Evolutionary conservation across 129 eudicot species (phyloP).

Genomic region (Flaveria sonorensis): DNA sequence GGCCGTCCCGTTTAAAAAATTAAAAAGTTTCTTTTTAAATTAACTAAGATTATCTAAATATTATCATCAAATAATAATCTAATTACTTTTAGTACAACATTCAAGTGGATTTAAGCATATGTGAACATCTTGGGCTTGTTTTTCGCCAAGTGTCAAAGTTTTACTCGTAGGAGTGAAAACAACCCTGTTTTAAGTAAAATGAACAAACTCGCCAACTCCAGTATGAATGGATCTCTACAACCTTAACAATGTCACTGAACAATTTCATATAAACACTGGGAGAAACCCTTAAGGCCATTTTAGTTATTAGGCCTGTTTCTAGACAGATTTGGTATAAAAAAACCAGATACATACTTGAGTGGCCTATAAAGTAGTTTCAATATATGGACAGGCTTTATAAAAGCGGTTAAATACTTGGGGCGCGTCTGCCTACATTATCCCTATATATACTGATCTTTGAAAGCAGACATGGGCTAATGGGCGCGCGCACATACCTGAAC

Average conservation of each 20-base stretch:
- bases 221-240: background rate
- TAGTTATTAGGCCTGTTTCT: background rate
- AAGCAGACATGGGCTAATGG: background rate
- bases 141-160: background rate
- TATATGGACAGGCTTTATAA: background rate
- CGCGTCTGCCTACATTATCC: background rate
- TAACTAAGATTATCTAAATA: background rate
- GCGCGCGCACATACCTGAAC: conserved; percentile 58
- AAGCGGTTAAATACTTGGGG: background rate
- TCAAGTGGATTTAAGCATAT: background rate
- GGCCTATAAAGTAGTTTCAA: background rate
- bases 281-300: background rate
- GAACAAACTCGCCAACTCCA: background rate
- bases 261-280: too few species aligned
- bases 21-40: background rate
- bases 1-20: background rate
- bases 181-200: background rate
- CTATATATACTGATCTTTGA: background rate
- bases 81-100: background rate
- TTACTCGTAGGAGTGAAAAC: conserved; percentile 1
- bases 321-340: background rate
- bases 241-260: background rate
- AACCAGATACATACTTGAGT: conserved; percentile 3
- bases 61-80: conserved; percentile 7
- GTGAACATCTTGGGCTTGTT: background rate